Evolutionary conservation across 352 stramenopile species (phyloP).

Genomic region (Globisporangium spiculum): DNA sequence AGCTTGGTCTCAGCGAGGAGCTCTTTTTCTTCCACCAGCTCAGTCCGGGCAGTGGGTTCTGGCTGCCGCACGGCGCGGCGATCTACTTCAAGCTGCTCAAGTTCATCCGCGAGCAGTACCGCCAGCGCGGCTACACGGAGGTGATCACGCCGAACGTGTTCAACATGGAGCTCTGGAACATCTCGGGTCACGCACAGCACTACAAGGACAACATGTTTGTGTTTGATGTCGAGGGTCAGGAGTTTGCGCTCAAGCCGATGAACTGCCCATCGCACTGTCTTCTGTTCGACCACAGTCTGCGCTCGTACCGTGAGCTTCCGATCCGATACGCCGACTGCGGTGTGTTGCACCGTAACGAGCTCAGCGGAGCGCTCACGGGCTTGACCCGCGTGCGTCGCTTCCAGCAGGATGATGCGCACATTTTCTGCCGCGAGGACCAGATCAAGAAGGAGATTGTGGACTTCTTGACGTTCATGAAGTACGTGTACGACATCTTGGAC

Average conservation of each 20-base stretch:
- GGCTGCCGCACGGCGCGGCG: conserved; percentile 95
- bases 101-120: conserved; percentile 86
- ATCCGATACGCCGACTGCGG: conserved; percentile 95
- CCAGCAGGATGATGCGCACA: conserved; percentile 98
- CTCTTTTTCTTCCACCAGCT: conserved; percentile 96
- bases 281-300: conserved; percentile 94
- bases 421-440: conserved; percentile 96
- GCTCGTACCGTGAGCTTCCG: conserved; percentile 95
- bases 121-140: conserved; percentile 92
- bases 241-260: conserved; percentile 98
- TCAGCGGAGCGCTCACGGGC: conserved; percentile 94
- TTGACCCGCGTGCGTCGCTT: conserved; percentile 97
- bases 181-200: conserved; percentile 95
- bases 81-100: conserved; percentile 97
- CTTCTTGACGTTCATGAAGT: conserved; percentile 93
- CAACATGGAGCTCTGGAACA: conserved; percentile 98
- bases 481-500: conserved; percentile 93
- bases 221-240: conserved; percentile 76
- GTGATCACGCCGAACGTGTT: conserved; percentile 97
- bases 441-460: conserved; percentile 94
- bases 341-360: conserved; percentile 95
- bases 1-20: conserved; percentile 94
- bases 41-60: conserved; percentile 97
- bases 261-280: conserved; percentile 98
- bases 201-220: conserved; percentile 97